These are phyloP conservation scores for Pichia cephalocereana DNA, from an alignment of 805 yeast species.

Conservation along the genomic window DNA sequence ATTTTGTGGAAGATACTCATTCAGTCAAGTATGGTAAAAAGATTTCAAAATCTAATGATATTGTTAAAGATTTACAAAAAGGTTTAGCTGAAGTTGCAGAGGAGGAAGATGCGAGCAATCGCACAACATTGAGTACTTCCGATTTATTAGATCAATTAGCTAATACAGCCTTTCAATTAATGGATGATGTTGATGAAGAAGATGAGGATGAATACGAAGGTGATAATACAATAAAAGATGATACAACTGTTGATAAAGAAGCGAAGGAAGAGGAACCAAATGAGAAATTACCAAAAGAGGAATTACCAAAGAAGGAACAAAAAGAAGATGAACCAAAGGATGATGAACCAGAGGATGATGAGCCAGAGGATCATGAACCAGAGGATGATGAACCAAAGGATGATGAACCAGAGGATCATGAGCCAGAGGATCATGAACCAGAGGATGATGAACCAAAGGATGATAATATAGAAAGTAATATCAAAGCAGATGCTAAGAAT, in stretches of 20 bases:
- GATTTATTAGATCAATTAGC: constrained; percentile 11
- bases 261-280: too few relatives aligned
- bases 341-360: too few relatives aligned
- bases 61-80: constrained; percentile 14
- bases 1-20: constrained; percentile 19
- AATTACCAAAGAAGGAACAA: too few relatives aligned
- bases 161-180: constrained; percentile 9
- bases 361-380: too few relatives aligned
- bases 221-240: background rate
- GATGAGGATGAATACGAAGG: constrained; percentile 1
- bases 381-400: too few relatives aligned
- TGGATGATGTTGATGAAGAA: constrained; percentile 15
- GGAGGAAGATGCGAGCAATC: constrained; percentile 13
- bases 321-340: too few relatives aligned
- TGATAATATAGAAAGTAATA: background rate
- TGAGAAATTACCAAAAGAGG: too few relatives aligned
- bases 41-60: constrained; percentile 10
- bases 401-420: too few relatives aligned
- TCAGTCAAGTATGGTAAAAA: constrained; percentile 15
- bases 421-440: too few relatives aligned
- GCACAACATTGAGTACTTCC: constrained; percentile 7
- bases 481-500: background rate
- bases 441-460: too few relatives aligned
- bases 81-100: constrained; percentile 11
- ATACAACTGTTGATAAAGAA: background rate